These are phyloP conservation scores for Lagerstroemia speciosa DNA, from an alignment of 345 rosid genomes.

Conservation along the genomic window DNA sequence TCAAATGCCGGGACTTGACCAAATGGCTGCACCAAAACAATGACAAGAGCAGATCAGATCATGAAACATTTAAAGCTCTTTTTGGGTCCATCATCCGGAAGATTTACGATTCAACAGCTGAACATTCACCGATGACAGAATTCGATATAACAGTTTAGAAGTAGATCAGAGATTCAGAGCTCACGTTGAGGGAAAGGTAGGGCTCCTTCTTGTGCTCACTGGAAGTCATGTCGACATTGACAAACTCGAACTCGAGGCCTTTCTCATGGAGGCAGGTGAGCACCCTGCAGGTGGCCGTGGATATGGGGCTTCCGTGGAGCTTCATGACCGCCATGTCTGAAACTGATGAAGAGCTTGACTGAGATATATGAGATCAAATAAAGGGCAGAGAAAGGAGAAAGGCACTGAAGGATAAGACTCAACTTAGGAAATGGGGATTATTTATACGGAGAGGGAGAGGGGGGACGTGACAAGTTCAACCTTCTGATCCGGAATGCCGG, in stretches of 20 bases:
- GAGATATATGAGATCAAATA: background rate
- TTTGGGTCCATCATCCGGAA: too few species aligned
- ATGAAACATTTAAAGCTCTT: too few species aligned
- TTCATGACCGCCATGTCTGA: conserved; percentile 10
- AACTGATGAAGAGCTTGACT: background rate
- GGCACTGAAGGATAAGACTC: background rate
- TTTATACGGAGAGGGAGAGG: background rate
- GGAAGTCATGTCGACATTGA: conserved; percentile 11
- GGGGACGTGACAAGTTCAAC: background rate
- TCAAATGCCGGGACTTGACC: conserved; percentile 70
- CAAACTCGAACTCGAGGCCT: conserved; percentile 20
- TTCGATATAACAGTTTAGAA: too few species aligned
- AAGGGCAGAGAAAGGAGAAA: background rate
- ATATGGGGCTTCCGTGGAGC: conserved; percentile 8
- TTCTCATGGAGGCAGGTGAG: conserved; percentile 22
- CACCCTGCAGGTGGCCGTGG: conserved; percentile 14
- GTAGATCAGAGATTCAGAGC: background rate
- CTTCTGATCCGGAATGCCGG: background rate
- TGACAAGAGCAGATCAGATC: background rate
- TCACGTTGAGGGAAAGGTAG: conserved; percentile 11
- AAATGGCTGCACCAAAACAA: conserved; percentile 50
- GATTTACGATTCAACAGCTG: too few species aligned
- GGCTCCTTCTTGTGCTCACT: conserved; percentile 24
- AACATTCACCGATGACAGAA: too few species aligned
- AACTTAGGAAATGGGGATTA: background rate